Evolutionary conservation across 306 rosid genomes (phyloP).

Genomic region (Prunus davidiana): DNA sequence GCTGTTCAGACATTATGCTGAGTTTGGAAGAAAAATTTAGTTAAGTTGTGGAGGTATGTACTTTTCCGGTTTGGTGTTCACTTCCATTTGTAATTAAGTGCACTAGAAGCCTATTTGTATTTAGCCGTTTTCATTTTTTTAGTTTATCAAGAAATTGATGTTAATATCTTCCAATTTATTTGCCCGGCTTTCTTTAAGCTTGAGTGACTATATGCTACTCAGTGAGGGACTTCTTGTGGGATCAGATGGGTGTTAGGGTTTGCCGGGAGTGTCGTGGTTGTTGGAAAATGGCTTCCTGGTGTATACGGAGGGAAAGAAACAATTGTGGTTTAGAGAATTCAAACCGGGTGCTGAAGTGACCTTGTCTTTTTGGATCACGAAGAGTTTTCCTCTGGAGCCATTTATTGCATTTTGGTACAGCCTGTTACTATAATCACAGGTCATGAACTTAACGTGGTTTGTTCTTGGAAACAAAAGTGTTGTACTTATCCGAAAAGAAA

Average conservation of each 20-base stretch:
- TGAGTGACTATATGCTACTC: no score
- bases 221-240: not conserved
- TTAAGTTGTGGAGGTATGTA: not conserved
- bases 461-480: not conserved
- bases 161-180: no score
- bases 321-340: not conserved
- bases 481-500: not conserved
- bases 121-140: not conserved
- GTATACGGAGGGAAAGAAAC: not conserved
- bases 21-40: not conserved
- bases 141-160: no score
- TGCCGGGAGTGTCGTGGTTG: no score
- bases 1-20: not conserved
- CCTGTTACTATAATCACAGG: not conserved
- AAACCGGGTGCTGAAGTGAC: not conserved
- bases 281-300: not conserved
- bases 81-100: not conserved
- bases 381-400: not conserved
- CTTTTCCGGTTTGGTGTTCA: not conserved
- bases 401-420: not conserved
- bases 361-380: not conserved
- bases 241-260: no score
- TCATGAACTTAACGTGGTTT: not conserved
- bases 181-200: not conserved
- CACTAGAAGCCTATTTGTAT: not conserved